Base-by-base conservation (phyloP, 2,329 filamentous ascomycete species). In the Epichloe sibirici region DNA sequence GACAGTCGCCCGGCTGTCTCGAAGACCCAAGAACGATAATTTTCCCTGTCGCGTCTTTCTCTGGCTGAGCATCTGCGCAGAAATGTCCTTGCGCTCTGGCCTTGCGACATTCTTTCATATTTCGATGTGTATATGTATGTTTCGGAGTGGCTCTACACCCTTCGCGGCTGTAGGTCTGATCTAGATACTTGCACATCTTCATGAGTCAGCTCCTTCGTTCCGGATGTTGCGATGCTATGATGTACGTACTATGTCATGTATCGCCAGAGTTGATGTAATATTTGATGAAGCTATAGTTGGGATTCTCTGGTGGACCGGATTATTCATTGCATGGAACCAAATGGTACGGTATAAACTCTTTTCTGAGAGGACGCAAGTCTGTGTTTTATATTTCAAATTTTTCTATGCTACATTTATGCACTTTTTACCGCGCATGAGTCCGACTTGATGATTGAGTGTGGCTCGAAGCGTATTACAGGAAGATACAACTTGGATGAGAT, bases 1-100 rank as follows among this genome's bases (percentile, higher is more conserved):
- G 15, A 38, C 15, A 38, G 35, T 38, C 35, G 35, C 35, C 35
- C 28, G 58, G 55, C 11, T 59, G 60, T 51, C 59, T 69, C 0
- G 60, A 66, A 50, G 58, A 65, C 46, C 65, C 63, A 38, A 38
- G 35, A 38, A 38, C 35, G 15, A 38, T 38, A 4, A 4, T 38
- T 4, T 38, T 38, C 2, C 35, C 15, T 3, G 35, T 38, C 15
- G 15, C 35, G 35, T 38, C 35, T 38, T 38, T 38, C 35, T 38
- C 35, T 38, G 15, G 35, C 35, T 38, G 2, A 15, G 35, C 35
- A 38, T 38, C 35, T 38, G 15, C 35, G 35, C 35, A 38, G 4
- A 38, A 38, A 38, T 38, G 15, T 38, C 35, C 35, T 38, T 38
- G 15, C 4, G 35, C 35, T 38, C 35, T 38, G 4, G 35, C 35